phyloP scores from a whole-genome alignment of 2,329 filamentous ascomycete genomes.

The Pyricularia sp. region DNA sequence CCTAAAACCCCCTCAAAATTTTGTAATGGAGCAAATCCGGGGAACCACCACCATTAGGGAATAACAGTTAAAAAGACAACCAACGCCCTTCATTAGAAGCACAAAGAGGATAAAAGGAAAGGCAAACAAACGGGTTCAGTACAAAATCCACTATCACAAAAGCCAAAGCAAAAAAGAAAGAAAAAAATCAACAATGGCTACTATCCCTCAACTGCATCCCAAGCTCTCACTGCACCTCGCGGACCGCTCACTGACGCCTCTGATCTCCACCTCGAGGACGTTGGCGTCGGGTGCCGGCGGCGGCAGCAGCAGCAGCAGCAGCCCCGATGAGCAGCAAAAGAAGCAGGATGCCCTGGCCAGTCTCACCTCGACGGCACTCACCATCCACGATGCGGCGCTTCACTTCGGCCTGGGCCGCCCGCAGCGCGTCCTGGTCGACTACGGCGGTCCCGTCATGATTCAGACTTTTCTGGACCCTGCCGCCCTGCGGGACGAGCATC shows the following conservation, averaged over 20 bases:
- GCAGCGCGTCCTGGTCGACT: constrained; percentile 46
- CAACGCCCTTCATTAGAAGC: not conserved
- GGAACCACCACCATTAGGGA: not conserved
- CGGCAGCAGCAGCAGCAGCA: not conserved
- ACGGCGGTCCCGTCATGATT: constrained; percentile 19
- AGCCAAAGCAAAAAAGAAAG: not conserved
- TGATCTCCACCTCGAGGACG: constrained; percentile 37
- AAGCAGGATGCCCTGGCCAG: constrained; percentile 31
- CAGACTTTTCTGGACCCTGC: constrained; percentile 32
- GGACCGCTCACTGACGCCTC: constrained; percentile 41
- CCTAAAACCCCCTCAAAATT: not conserved
- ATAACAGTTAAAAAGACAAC: not conserved
- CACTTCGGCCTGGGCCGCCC: constrained; percentile 39
- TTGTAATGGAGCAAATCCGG: not conserved
- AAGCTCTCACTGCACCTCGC: constrained; percentile 41
- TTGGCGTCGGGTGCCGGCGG: not conserved
- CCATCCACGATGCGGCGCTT: constrained; percentile 36
- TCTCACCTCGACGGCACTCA: constrained; percentile 39
- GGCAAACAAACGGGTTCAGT: not conserved
- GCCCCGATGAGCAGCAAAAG: constrained; percentile 7
- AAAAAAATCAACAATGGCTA: constrained; percentile 19
- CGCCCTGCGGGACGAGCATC: not conserved
- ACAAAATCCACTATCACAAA: not conserved
- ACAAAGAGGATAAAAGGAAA: not conserved
- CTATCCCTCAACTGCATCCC: constrained; percentile 35